A percentile compares a stretch with the other conserved stretches of the same genome.
Conservation (phyloP, 345 rosid genomes). For the Pistacia vera region DNA sequence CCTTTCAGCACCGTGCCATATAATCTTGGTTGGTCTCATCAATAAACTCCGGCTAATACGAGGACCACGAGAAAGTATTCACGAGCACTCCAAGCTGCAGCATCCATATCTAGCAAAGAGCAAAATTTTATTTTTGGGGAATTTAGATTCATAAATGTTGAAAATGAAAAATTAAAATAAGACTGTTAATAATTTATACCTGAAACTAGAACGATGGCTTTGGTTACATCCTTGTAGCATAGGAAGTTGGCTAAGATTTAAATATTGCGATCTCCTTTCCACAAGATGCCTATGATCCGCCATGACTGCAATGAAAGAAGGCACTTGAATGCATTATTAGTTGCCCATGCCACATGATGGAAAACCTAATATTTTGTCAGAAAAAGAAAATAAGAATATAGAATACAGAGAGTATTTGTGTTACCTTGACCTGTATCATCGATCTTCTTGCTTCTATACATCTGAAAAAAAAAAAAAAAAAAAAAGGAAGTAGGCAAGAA, state of each 20-base stretch:
- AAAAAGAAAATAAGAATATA: neutral
- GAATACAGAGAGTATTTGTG: neutral
- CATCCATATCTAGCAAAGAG: conserved; percentile 49
- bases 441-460: conserved; percentile 84
- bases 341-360: neutral
- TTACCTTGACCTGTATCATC: conserved; percentile 71
- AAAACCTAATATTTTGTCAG: conserved; percentile 25
- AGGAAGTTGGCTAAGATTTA: conserved; percentile 80
- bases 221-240: conserved; percentile 62
- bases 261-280: conserved; percentile 65
- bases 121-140: neutral
- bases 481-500: conserved; percentile 2
- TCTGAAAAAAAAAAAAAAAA: conserved; percentile 41
- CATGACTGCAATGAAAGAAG: conserved; percentile 45
- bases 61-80: conserved; percentile 31
- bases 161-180: neutral
- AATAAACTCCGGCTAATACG: conserved; percentile 38
- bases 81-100: conserved; percentile 53
- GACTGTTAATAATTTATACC: conserved; percentile 34
- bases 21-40: conserved; percentile 36
- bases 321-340: conserved; percentile 6
- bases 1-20: conserved; percentile 36
- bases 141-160: conserved; percentile 8
- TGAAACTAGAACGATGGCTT: conserved; percentile 47
- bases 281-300: conserved; percentile 58